Base-by-base conservation (phyloP, 331 rosid species). In the Acacia pycnantha region DNA sequence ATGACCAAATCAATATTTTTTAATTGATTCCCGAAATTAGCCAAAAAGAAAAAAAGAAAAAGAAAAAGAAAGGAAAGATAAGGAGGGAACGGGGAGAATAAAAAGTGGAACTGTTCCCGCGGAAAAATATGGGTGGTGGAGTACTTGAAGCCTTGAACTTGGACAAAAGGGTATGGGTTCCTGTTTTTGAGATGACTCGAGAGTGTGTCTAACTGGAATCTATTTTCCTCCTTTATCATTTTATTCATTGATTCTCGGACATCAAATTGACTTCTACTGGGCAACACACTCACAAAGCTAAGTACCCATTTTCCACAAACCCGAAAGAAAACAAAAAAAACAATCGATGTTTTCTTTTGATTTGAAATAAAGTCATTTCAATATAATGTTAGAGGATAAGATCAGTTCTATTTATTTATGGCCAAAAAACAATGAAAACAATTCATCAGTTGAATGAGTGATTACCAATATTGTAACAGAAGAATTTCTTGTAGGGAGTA, bases 141-240 rank as follows among this genome's bases (percentile, higher is more conserved):
- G 82, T 71, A 35, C 77, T 70, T 40, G 46, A 54, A 69, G 77
- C 82, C 37, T 40, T 79, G 77, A 79, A 79, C 77, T 3, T 79
- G 46, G 82, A 70, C 67, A 75, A 13, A 69, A 69, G 70, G 8
- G 44, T 54, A 11, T 26, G 15, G 3, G 76, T 24, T 68, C 43
- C 48, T 21, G 54, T 22, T 22, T 22, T 15, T 4, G 19, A 5
- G 74, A 26, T 46, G 54, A 43, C 69, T 51, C 15, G 8, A 13
- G 26, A 8, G 19, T 11, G 47, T n/a, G 43, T 31, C 74, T n/a
- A 7, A 40, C 46, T 24, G 53, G 64, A 37, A 68, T 41, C 50
- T 69, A 37, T 22, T 22, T 8, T 24, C 14, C 44, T 14, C 15
- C 62, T 48, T 9, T 16, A 8, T 48, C 44, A 16, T 26, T 18